A percentile compares a stretch with the other conserved stretches of the same genome.
phyloP scores from a whole-genome alignment of 306 rosid genomes.

The Carpinus fangiana region DNA sequence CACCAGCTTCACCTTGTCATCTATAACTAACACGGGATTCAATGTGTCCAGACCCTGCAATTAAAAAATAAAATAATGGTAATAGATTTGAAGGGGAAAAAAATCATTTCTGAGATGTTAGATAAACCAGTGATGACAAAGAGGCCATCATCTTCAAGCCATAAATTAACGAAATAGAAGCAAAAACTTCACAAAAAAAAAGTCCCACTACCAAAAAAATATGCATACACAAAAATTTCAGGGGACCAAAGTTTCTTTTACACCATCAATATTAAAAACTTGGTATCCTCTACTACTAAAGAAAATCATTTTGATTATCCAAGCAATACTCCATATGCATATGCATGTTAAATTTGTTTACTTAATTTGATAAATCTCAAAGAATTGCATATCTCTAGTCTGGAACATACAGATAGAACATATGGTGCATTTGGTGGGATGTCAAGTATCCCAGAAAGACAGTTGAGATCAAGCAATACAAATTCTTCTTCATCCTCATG shows the following conservation, averaged over 20 bases:
- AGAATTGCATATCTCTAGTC: not conserved
- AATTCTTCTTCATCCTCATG: slow-evolving; percentile 58
- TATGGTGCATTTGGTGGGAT: slow-evolving; percentile 71
- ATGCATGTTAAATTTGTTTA: not conserved
- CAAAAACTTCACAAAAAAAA: not conserved
- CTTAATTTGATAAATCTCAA: not conserved
- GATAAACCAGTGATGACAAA: not conserved
- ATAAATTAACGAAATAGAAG: not conserved
- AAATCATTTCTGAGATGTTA: not conserved
- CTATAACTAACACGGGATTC: slow-evolving; percentile 69
- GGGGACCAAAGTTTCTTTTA: not conserved
- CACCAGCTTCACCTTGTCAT: slow-evolving; percentile 69
- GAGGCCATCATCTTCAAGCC: not conserved
- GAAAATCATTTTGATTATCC: too few relatives aligned
- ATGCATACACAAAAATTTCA: not conserved
- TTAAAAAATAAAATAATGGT: slow-evolving; percentile 23
- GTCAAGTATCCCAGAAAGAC: slow-evolving; percentile 46
- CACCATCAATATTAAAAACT: not conserved
- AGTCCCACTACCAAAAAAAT: not conserved
- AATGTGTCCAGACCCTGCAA: slow-evolving; percentile 75
- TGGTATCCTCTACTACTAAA: not conserved
- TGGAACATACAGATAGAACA: slow-evolving; percentile 58
- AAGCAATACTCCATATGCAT: not conserved
- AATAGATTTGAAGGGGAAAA: slow-evolving; percentile 2
- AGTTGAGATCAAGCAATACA: slow-evolving; percentile 68